These are phyloP conservation scores for Metahyphopichia silvanorum DNA, from an alignment of 805 yeast species.

Conservation along the genomic window DNA sequence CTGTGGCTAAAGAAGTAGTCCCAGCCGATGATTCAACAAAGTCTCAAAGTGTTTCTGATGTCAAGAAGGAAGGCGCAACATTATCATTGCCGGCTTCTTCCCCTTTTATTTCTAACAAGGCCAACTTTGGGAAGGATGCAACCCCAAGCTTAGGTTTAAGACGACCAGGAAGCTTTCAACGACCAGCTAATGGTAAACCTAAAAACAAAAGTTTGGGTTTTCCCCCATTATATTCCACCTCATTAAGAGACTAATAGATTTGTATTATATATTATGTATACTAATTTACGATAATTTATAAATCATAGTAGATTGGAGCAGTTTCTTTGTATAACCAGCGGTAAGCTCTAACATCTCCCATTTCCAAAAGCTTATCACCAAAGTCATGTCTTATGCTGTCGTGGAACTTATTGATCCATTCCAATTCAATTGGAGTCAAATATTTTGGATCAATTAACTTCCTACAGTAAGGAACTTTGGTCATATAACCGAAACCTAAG, in stretches of 20 bases:
- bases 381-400: slow-evolving; percentile 28
- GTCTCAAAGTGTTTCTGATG: too few relatives aligned
- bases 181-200: slow-evolving; percentile 17
- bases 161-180: slow-evolving; percentile 34
- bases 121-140: slow-evolving; percentile 3
- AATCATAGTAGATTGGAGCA: slow-evolving; percentile 20
- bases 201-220: slow-evolving; percentile 18
- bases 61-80: slow-evolving; percentile 11
- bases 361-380: slow-evolving; percentile 42
- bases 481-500: slow-evolving; percentile 37
- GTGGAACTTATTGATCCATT: slow-evolving; percentile 41
- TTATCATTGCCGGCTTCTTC: slow-evolving; percentile 17
- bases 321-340: slow-evolving; percentile 76
- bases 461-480: slow-evolving; percentile 39
- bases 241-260: too few relatives aligned
- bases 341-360: slow-evolving; percentile 56
- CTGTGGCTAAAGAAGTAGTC: not conserved
- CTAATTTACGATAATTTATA: not conserved
- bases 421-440: slow-evolving; percentile 25
- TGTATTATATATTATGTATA: slow-evolving; percentile 1
- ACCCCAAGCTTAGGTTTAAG: slow-evolving; percentile 13
- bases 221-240: slow-evolving; percentile 23
- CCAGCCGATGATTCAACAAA: slow-evolving; percentile 1
- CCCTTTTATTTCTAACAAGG: slow-evolving; percentile 30
- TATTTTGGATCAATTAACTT: slow-evolving; percentile 32